Evolutionary conservation across 345 rosid genomes (phyloP), one percentile per base, ranked within the genome.

Genomic region (Eucalyptus cloeziana): DNA sequence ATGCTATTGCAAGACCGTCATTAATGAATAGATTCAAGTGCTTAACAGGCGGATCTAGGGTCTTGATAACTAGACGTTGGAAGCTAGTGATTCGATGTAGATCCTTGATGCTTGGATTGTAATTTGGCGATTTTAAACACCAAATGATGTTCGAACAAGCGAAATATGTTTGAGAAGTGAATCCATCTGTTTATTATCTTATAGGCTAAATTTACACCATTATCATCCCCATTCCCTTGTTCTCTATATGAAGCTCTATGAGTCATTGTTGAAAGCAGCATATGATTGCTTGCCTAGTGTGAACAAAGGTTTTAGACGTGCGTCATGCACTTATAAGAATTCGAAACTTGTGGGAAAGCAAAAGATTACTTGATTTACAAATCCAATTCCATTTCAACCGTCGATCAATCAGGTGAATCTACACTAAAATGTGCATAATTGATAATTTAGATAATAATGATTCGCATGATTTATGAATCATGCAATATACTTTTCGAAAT

Each of bases 11-110:
- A 60, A 5, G 67, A 60, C 4, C 2, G 2, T 11, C 31, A 11
- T 11, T 27, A 58, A 27, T 25, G 2, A 25, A 25, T 60, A 30
- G 2, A 60, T 25, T 27, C 14, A 60, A 27, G 67, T 25, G 15
- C 67, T 27, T 27, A 1, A 27, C 2, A 51, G 9, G 56, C 4
- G 0, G 22, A 58, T 10, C 7, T 2, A 27, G 3, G 7, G 31
- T 51, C 67, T 0, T 25, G 4, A 11, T 60, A 30, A 13, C 31
- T 30, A 27, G 67, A 27, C 67, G 31, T 1, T 60, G 67, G 31
- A 60, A 60, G 16, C 67, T 1, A 13, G 67, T 13, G 67, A 5
- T 27, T 60, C 6, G 67, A 60, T 60, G 27, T 60, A 25, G 67
- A 60, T 60, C 31, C 22, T 11, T 13, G 7, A 30, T 60, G 67